A percentile compares a stretch with the other conserved stretches of the same genome.
Conservation (phyloP, 2,329 filamentous ascomycete species). For the Gyromitra esculenta region DNA sequence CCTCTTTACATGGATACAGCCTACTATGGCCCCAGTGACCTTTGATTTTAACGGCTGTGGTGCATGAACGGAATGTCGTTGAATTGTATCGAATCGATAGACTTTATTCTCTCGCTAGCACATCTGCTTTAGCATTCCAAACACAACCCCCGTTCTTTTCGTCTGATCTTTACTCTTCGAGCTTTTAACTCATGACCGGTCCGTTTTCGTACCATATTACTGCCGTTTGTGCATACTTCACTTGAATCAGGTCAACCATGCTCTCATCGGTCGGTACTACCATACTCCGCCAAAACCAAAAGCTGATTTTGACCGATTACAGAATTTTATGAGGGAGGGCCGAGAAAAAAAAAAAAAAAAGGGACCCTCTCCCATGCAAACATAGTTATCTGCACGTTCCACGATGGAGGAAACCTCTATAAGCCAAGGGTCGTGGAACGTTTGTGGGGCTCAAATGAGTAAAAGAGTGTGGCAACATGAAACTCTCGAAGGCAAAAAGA, state of each 20-base stretch:
- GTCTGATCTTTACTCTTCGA: conserved; percentile 42
- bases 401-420: conserved; percentile 27
- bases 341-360: conserved; percentile 43
- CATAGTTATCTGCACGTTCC: conserved; percentile 22
- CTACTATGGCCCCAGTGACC: too few relatives aligned
- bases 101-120: not conserved
- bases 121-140: conserved; percentile 30
- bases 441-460: conserved; percentile 21
- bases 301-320: conserved; percentile 45
- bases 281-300: conserved; percentile 37
- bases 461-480: conserved; percentile 50
- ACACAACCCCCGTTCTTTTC: conserved; percentile 27
- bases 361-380: conserved; percentile 22
- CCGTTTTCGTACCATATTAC: conserved; percentile 31
- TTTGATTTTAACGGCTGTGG: too few relatives aligned
- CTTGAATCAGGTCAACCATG: conserved; percentile 32
- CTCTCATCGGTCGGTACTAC: conserved; percentile 45
- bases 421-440: conserved; percentile 25
- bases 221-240: conserved; percentile 39
- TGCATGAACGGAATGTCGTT: too few relatives aligned
- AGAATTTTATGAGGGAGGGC: conserved; percentile 36
- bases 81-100: too few relatives aligned
- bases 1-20: too few relatives aligned
- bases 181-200: conserved; percentile 23
- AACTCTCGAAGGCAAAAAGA: conserved; percentile 32